Conservation (phyloP, 768 basidiomycete genomes). For the Tricholoma bakamatsutake region DNA sequence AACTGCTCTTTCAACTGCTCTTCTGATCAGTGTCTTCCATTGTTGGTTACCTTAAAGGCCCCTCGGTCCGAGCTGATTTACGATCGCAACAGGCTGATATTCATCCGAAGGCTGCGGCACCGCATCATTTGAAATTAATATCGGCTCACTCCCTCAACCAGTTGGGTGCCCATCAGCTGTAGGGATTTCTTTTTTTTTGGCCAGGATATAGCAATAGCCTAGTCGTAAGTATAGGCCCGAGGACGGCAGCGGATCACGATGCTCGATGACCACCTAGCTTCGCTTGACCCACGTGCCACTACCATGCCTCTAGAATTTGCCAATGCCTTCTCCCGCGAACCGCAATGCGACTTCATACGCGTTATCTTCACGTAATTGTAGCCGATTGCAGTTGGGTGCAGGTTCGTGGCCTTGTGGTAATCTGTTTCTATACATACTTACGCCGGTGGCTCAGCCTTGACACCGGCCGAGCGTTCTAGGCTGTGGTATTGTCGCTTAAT, state of each 20-base stretch:
- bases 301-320: not conserved
- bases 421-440: not conserved
- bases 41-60: not conserved
- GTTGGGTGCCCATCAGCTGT: not conserved
- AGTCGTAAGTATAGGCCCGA: not conserved
- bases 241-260: not conserved
- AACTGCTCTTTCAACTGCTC: not conserved
- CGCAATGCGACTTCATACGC: not conserved
- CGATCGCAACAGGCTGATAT: not conserved
- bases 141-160: not conserved
- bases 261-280: not conserved
- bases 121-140: not conserved
- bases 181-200: not conserved
- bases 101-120: not conserved
- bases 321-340: not conserved
- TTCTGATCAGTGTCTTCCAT: not conserved
- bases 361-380: not conserved
- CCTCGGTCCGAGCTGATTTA: not conserved
- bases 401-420: constrained; percentile 6
- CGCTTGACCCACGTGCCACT: not conserved
- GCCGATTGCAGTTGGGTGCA: not conserved
- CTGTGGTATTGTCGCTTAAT: not conserved
- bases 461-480: not conserved
- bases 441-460: not conserved
- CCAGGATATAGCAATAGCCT: not conserved